These are phyloP conservation scores for Cryptococcus maquisensis DNA, from an alignment of 1,284 basidiomycete species.

Conservation along the genomic window DNA sequence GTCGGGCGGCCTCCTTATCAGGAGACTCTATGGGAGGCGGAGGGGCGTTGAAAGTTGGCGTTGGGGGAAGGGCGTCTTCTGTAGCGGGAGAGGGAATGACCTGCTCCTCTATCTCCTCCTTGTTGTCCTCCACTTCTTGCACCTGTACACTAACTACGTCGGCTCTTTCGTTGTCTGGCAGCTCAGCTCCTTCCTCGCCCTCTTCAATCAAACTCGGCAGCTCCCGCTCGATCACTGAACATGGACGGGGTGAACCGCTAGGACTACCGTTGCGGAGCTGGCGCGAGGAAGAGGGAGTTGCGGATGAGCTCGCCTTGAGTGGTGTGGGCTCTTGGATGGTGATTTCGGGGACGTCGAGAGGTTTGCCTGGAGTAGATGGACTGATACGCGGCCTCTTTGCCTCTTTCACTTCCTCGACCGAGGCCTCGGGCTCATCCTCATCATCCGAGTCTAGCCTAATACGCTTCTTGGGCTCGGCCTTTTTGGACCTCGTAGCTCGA, in stretches of 20 bases:
- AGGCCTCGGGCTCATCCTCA: constrained; percentile 27
- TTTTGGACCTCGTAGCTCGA: constrained; percentile 8
- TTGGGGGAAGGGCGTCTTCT: constrained; percentile 27
- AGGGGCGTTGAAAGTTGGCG: constrained; percentile 12
- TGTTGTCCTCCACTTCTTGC: background rate
- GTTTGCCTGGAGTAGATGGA: constrained; percentile 8
- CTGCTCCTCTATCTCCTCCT: constrained; percentile 3
- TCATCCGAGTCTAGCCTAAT: constrained; percentile 31
- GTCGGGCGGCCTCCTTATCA: background rate
- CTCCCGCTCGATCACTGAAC: no score
- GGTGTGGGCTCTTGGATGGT: constrained; percentile 28
- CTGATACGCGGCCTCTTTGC: background rate
- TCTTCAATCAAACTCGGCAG: background rate
- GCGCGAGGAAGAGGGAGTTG: background rate
- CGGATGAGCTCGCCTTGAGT: constrained; percentile 11
- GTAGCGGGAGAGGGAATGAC: constrained; percentile 37
- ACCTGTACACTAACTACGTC: background rate
- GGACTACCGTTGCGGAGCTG: no score
- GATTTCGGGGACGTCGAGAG: constrained; percentile 16
- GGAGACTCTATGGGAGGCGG: background rate
- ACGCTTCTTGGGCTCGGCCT: constrained; percentile 13
- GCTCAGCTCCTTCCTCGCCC: background rate
- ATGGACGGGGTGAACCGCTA: no score
- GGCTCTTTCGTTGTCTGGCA: background rate
- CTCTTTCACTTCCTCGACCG: constrained; percentile 7